A percentile compares a stretch with the other conserved stretches of the same genome.
phyloP scores from a whole-genome alignment of 192 early-diverging fungal species.

The Phlyctochytrium planicorne region DNA sequence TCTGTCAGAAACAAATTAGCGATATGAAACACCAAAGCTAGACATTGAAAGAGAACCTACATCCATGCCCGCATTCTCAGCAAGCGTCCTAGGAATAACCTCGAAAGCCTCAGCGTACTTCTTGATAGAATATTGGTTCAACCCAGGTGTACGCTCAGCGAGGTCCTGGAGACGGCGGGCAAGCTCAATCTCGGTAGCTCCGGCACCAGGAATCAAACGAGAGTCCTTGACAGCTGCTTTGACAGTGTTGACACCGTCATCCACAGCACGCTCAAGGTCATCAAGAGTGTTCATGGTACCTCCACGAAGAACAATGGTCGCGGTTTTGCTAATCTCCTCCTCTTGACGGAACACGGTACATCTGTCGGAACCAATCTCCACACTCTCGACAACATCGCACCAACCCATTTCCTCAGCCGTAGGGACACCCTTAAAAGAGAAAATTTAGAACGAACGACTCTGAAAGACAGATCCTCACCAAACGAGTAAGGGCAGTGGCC shows the following conservation, averaged over 20 bases:
- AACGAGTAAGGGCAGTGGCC: slow-evolving; percentile 87
- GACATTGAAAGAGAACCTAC: slow-evolving; percentile 41
- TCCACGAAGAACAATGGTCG: slow-evolving; percentile 94
- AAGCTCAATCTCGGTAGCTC: slow-evolving; percentile 92
- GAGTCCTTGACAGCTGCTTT: slow-evolving; percentile 87
- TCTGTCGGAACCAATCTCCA: slow-evolving; percentile 96
- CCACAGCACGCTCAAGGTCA: slow-evolving; percentile 95
- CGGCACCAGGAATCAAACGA: slow-evolving; percentile 87
- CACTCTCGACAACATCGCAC: slow-evolving; percentile 94
- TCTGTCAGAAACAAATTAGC: slow-evolving; percentile 26
- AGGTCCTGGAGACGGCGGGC: slow-evolving; percentile 72
- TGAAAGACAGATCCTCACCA: slow-evolving; percentile 40
- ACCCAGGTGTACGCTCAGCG: slow-evolving; percentile 83
- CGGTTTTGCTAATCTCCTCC: slow-evolving; percentile 80
- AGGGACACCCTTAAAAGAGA: slow-evolving; percentile 63
- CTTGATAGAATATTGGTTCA: slow-evolving; percentile 95
- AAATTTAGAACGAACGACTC: not conserved
- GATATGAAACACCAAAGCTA: too few relatives aligned
- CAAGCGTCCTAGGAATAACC: slow-evolving; percentile 90
- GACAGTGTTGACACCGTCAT: slow-evolving; percentile 96
- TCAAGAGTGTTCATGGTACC: slow-evolving; percentile 94
- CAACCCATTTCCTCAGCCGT: slow-evolving; percentile 96
- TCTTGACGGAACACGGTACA: slow-evolving; percentile 98
- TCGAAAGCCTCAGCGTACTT: slow-evolving; percentile 94
- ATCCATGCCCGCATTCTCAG: slow-evolving; percentile 93